A percentile compares a stretch with the other conserved stretches of the same genome.
These are phyloP conservation scores for Populus hybrid DNA, from an alignment of 441 rosid genomes.

Conservation along the genomic window DNA sequence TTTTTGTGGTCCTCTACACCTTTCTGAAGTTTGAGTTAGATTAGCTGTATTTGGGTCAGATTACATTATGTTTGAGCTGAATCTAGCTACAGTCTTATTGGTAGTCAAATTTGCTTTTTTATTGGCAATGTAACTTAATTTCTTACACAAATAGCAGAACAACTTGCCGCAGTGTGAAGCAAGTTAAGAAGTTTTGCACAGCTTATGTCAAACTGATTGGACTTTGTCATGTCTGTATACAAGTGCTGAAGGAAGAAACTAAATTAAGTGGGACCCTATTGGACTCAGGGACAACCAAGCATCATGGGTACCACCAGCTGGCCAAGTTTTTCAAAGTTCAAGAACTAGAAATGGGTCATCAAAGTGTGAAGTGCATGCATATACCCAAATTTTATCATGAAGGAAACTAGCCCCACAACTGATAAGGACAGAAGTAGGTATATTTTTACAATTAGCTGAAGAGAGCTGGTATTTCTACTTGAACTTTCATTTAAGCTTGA, in stretches of 20 bases:
- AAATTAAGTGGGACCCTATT: constrained; percentile 1
- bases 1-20: background rate
- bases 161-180: constrained; percentile 7
- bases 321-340: background rate
- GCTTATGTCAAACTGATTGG: constrained; percentile 12
- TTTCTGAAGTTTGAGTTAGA: background rate
- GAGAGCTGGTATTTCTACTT: background rate
- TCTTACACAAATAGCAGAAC: constrained; percentile 7
- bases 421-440: background rate
- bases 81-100: background rate
- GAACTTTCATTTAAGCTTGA: background rate
- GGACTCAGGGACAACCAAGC: background rate
- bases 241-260: constrained; percentile 2
- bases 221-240: background rate
- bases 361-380: constrained; percentile 12
- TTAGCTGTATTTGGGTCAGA: background rate
- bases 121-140: background rate
- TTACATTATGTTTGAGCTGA: background rate
- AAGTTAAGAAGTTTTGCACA: constrained; percentile 9
- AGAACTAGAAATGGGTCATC: background rate
- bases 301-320: background rate
- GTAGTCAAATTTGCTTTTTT: background rate
- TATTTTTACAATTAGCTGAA: background rate
- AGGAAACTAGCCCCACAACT: background rate
- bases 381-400: background rate